Base-by-base conservation (phyloP, 345 rosid genomes). In the Boechera retrofracta region DNA sequence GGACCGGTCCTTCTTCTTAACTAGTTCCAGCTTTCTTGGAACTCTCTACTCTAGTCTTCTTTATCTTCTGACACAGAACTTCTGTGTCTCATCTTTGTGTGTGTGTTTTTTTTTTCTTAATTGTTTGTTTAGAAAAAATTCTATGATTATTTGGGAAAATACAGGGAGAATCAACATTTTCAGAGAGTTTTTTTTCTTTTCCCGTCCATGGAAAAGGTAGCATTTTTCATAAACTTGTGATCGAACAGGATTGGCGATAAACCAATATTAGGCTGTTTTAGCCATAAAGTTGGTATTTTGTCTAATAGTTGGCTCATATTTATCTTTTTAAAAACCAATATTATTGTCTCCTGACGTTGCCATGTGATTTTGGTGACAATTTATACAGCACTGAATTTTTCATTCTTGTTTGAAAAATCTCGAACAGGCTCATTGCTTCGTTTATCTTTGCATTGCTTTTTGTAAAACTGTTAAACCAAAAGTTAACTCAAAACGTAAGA, bases 1-100 rank as follows among this genome's bases (percentile, higher is more conserved):
- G 99, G 99, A 90, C 98, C 0, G 98, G 94, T 64, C 60, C 73
- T 72, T 72, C 81, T 44, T 62, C 78, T 81, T 31, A 42, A 18
- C 64, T 73, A 26, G 56, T 59, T 66, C 24, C 74, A 29, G 21
- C 42, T 47, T 62, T 38, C 33, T 71, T 58, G 48, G 45, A 52
- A 56, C 73, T 64, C 62, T 51, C 44, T 58, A 28, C 41, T 65
- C 1, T 54, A 11, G 5, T 70, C 13, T 28, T 56, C 18, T 71
- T 10, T 51, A 45, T 67, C 29, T 1, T 28, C 3, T 70, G 28
- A 21, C 24, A 21, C 24, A 21, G 24, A 21, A 21, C 24, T 21
- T 21, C 24, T 63, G 45, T 33, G 48, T 53, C 64, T 36, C 44
- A 32, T 69, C 21, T 18, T 3, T 57, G 48, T 6, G 1, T 21